A percentile compares a stretch with the other conserved stretches of the same genome.
These are phyloP conservation scores for Penicillium canariense DNA, from an alignment of 495 filamentous ascomycete species.

Conservation along the genomic window DNA sequence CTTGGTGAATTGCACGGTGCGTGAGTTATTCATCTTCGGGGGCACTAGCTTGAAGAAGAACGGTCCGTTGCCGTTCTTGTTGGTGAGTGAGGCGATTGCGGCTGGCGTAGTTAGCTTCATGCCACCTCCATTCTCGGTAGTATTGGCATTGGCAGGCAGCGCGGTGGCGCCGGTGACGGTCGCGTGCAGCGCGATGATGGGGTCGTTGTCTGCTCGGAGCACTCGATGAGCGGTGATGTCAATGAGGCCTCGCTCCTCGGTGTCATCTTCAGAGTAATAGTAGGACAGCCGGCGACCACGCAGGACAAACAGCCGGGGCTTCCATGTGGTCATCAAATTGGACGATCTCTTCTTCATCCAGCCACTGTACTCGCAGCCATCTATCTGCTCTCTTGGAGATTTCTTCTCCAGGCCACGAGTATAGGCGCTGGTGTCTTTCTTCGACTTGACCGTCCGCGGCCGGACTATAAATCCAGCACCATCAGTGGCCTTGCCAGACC, in stretches of 20 bases:
- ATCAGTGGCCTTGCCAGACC: constrained; percentile 62
- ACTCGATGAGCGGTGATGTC: constrained; percentile 97
- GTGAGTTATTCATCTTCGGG: constrained; percentile 80
- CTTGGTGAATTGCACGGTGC: constrained; percentile 94
- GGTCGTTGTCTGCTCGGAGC: constrained; percentile 89
- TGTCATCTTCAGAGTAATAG: constrained; percentile 92
- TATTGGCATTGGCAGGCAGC: constrained; percentile 61
- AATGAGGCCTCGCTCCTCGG: constrained; percentile 90
- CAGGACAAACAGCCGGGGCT: constrained; percentile 88
- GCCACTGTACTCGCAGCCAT: constrained; percentile 85
- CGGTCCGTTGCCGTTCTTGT: constrained; percentile 50
- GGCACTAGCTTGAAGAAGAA: constrained; percentile 99
- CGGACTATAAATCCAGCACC: constrained; percentile 47
- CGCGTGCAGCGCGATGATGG: constrained; percentile 84
- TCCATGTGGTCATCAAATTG: constrained; percentile 96
- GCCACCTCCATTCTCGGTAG: constrained; percentile 46
- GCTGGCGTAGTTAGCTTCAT: constrained; percentile 21
- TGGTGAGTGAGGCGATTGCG: constrained; percentile 17
- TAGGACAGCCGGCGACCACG: constrained; percentile 89
- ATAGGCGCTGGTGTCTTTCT: constrained; percentile 94
- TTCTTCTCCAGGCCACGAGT: constrained; percentile 82
- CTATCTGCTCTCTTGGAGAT: constrained; percentile 77
- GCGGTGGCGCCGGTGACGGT: constrained; percentile 83
- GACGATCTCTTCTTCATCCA: constrained; percentile 99
- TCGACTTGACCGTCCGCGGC: constrained; percentile 61